Base-by-base conservation (phyloP, 2,329 filamentous ascomycete species). In the Diaporthe citriasiana region DNA sequence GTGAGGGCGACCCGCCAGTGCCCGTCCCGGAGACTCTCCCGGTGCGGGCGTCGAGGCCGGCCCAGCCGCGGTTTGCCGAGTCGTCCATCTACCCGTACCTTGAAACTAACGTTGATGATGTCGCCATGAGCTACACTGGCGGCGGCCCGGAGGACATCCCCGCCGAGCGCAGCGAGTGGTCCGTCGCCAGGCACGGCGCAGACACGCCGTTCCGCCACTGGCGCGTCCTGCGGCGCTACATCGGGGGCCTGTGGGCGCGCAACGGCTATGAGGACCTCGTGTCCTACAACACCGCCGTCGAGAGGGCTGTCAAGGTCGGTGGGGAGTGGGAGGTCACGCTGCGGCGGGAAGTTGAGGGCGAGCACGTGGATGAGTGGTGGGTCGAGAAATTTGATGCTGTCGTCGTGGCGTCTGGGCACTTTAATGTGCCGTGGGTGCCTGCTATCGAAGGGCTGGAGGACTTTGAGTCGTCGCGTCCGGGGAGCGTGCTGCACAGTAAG, bases 141-240 rank as follows among this genome's bases (percentile, higher is more conserved):
- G 73, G 73, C 65, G 63, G 56, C 12, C 84, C 87, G 71, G 89
- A 91, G 73, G 82, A 83, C 0, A 88, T 91, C 33, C 85, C 88
- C 0, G 78, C 78, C 1, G 80, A 84, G 56, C 79, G 82, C 35
- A 85, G 84, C 19, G 78, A 85, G 56, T 80, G 80, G 73, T 85
- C 84, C 25, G 82, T 88, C 69, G 76, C 82, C 33, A 78, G 86
- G 35, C 89, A 93, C 75, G 91, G 91, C 0, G 77, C 83, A 0
- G 83, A 89, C 25, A 90, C 90, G 0, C 91, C 91, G 0, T 93
- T 93, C 76, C 83, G 91, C 0, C 89, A 91, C 76, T 91, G 91
- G 82, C 84, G 84, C 4, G 85, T 90, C 2, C 86, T 93, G 6
- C 83, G 86, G 35, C 79, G 84, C 19, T 93, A 91, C 75, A 81